phyloP scores from a whole-genome alignment of 139 green algal species.

The Chlamydomonas incerta region DNA sequence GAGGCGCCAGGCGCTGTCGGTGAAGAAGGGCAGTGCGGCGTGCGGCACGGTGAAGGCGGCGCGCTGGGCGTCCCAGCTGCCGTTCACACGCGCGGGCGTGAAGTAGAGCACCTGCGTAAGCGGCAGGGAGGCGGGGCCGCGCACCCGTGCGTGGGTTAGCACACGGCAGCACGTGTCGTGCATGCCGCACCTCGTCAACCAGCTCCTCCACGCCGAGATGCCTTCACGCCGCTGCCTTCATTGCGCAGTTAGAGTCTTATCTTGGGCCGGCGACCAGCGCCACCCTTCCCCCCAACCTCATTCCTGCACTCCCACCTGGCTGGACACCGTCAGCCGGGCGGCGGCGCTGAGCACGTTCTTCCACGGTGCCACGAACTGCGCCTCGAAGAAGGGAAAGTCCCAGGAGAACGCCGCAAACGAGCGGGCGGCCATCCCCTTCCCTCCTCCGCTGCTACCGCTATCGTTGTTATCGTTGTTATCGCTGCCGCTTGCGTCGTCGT shows the following conservation, averaged over 20 bases:
- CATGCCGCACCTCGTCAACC: too few relatives aligned
- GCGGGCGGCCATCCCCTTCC: too few relatives aligned
- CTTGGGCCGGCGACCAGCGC: too few relatives aligned
- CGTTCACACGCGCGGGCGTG: constrained; percentile 33
- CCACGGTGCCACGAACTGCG: constrained; percentile 31
- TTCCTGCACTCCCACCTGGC: constrained; percentile 40
- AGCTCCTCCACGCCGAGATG: too few relatives aligned
- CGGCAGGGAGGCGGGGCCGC: background rate
- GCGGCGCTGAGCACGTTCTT: constrained; percentile 32
- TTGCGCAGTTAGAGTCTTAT: too few relatives aligned
- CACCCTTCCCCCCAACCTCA: too few relatives aligned
- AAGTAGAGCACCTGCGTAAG: constrained; percentile 50
- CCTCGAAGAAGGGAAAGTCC: constrained; percentile 36
- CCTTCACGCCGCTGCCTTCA: too few relatives aligned
- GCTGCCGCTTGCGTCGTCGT: too few relatives aligned
- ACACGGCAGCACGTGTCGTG: too few relatives aligned
- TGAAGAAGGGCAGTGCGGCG: constrained; percentile 45
- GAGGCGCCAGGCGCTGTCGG: constrained; percentile 49
- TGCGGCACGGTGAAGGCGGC: constrained; percentile 23
- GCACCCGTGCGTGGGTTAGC: background rate
- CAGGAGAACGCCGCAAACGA: constrained; percentile 25
- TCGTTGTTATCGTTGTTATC: too few relatives aligned
- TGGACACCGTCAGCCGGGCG: constrained; percentile 33
- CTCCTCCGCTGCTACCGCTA: too few relatives aligned
- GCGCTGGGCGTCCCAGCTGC: constrained; percentile 1